Evolutionary conservation across 1,284 basidiomycete genomes (phyloP), one percentile per base, ranked within the genome.

Genomic region (Tilletia indica): DNA sequence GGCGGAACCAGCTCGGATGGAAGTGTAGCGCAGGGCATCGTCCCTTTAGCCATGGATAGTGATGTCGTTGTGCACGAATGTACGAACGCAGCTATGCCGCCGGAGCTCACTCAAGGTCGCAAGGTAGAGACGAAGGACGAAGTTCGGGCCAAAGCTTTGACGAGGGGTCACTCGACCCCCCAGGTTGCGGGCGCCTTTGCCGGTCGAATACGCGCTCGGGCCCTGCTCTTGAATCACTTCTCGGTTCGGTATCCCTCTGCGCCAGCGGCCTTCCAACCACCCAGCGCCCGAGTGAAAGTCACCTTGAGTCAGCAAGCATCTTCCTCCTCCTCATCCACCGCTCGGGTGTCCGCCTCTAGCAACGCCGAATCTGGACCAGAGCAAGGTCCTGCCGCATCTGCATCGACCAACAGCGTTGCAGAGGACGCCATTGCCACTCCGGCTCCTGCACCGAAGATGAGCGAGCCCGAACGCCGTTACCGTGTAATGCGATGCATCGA

Each of bases 51-150:
- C 2, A 70, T 68, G 38, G 72, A 72, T 36, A 75, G 79, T 6
- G 81, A 83, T 67, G 71, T 83, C 4, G 68, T 83, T 19, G 81
- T 83, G 0, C 82, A 83, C 68, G 82, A 83, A 68, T 81, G 78
- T 63, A 83, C 82, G 42, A 83, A 83, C 70, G 80, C 79, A 19
- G 78, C 79, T 1, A 73, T 83, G 48, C 74, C 77, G 2, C 64
- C 71, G 21, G 54, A 74, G 49, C 76, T 80, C 61, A 76, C 77
- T 34, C 72, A 72, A 42, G 61, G 61, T 21, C 74, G 74, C 68
- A 79, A 76, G 61, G 64, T 71, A 0, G 76, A 78, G 54, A 72
- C 68, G 11, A 66, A 72, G 4, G 75, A 76, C 14, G 73, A 78
- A 21, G 73, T 79, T 11, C 47, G 74, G 51, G 72, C 70, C 8